Evolutionary conservation across 1,139 yeast genomes (phyloP), one percentile per base, ranked within the genome.

Genomic region (Yamadazyma sp.): DNA sequence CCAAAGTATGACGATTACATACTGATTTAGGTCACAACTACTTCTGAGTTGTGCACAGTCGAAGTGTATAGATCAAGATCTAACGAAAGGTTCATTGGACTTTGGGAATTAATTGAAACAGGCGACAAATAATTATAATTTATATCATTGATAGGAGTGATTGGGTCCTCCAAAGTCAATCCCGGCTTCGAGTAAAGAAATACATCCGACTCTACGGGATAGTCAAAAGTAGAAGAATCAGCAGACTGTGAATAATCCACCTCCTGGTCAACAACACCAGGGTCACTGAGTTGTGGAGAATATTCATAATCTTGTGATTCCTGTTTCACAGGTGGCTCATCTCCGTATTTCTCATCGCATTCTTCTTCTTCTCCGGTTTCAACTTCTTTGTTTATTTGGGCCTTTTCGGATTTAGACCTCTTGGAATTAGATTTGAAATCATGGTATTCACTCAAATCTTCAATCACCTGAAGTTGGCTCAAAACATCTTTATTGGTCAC

Each of bases 21-120:
- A 16, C 18, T 13, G 34, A 22, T 9, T 13, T 11, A 31, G 27
- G 25, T 21, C 71, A 70, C 71, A 70, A 69, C 68, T 61, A 58
- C 76, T 70, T 67, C 76, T 62, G 76, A 68, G 70, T 67, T 69
- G 69, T 70, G 75, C 75, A 66, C 75, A 61, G 61, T 33, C 28
- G 29, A 33, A 22, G 31, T 27, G 25, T 18, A 34, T 17, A 18
- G 25, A 23, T 31, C 34, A 16, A 31, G 9, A 24, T 24, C 51
- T 44, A 67, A 57, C 16, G 71, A 67, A 50, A 69, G 64, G 47
- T 68, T 71, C 37, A 65, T 59, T 12, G 75, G 75, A 10, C 73
- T 65, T 12, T 75, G 71, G 3, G 74, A 67, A 51, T 65, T 63
- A 43, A 70, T 67, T 32, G 75, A 69, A 33, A 70, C 64, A 20